Percentiles rank a stretch among this genome's conserved stretches.
Evolutionary conservation across 768 basidiomycete species (phyloP).

Genomic region (Serpula lacrymans): DNA sequence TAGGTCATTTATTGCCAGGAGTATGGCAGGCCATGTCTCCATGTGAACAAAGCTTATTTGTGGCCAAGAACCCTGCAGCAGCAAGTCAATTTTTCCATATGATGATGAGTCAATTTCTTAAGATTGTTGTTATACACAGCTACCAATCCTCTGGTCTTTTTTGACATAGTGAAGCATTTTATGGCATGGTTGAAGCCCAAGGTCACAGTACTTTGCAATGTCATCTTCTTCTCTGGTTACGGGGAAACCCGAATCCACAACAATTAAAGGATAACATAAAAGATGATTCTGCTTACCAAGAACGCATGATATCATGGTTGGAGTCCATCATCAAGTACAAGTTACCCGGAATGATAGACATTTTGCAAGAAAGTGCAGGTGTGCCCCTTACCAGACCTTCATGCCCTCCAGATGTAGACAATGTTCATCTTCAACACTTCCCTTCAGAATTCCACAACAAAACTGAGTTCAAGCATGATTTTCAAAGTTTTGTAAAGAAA

Average conservation of each 20-base stretch:
- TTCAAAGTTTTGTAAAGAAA: too few relatives aligned
- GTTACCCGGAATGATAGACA: slow-evolving; percentile 5
- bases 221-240: slow-evolving; percentile 29
- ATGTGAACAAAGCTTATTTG: slow-evolving; percentile 3
- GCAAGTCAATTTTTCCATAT: too few relatives aligned
- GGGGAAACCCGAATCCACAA: slow-evolving; percentile 20
- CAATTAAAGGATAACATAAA: slow-evolving; percentile 8
- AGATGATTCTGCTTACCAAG: neutral
- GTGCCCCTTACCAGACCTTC: too few relatives aligned
- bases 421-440: too few relatives aligned
- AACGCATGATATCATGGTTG: neutral
- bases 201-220: slow-evolving; percentile 25
- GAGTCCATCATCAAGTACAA: slow-evolving; percentile 5
- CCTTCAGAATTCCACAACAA: too few relatives aligned
- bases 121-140: too few relatives aligned
- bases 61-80: slow-evolving; percentile 15
- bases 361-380: too few relatives aligned
- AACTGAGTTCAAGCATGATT: too few relatives aligned
- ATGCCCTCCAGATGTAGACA: too few relatives aligned
- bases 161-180: slow-evolving; percentile 12
- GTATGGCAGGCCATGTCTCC: slow-evolving; percentile 8
- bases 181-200: slow-evolving; percentile 24
- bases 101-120: too few relatives aligned
- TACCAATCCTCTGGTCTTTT: slow-evolving; percentile 13
- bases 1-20: slow-evolving; percentile 12